Evolutionary conservation across 2,329 filamentous ascomycete genomes (phyloP).

Genomic region (Rutstroemia sp.): DNA sequence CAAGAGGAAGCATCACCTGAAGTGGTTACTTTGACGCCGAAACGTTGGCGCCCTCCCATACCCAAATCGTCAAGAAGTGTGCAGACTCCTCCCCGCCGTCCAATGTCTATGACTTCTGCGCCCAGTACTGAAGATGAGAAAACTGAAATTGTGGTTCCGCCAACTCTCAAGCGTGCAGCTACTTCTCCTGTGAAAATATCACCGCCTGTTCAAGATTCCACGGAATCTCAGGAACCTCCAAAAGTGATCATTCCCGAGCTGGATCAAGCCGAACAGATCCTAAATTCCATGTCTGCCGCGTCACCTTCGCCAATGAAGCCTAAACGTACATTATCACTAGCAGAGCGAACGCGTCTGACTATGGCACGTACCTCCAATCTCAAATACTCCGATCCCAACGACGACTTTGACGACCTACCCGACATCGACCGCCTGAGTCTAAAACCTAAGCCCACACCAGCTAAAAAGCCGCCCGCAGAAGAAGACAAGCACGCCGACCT

Average conservation of each 20-base stretch:
- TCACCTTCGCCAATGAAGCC: slow-evolving; percentile 52
- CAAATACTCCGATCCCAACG: slow-evolving; percentile 24
- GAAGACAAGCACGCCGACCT: slow-evolving; percentile 31
- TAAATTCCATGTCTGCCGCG: slow-evolving; percentile 45
- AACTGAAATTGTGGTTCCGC: not conserved
- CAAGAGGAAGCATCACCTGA: not conserved
- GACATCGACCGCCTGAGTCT: slow-evolving; percentile 20
- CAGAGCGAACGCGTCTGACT: slow-evolving; percentile 74
- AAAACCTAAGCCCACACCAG: slow-evolving; percentile 15
- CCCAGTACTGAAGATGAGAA: not conserved
- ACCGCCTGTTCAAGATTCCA: not conserved
- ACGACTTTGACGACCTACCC: slow-evolving; percentile 25
- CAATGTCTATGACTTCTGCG: not conserved
- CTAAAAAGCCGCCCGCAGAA: slow-evolving; percentile 8
- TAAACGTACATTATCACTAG: slow-evolving; percentile 54
- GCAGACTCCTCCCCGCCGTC: not conserved
- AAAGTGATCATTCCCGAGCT: slow-evolving; percentile 14
- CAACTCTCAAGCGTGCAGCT: not conserved
- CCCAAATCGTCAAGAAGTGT: not conserved
- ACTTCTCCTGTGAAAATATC: slow-evolving; percentile 2
- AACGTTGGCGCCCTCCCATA: not conserved
- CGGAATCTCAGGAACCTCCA: not conserved
- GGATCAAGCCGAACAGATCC: slow-evolving; percentile 47
- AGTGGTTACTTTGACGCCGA: not conserved
- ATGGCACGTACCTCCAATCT: slow-evolving; percentile 56